Evolutionary conservation across 805 yeast species (phyloP), one percentile per base, ranked within the genome.

Genomic region (Nakazawaea wickerhamii): DNA sequence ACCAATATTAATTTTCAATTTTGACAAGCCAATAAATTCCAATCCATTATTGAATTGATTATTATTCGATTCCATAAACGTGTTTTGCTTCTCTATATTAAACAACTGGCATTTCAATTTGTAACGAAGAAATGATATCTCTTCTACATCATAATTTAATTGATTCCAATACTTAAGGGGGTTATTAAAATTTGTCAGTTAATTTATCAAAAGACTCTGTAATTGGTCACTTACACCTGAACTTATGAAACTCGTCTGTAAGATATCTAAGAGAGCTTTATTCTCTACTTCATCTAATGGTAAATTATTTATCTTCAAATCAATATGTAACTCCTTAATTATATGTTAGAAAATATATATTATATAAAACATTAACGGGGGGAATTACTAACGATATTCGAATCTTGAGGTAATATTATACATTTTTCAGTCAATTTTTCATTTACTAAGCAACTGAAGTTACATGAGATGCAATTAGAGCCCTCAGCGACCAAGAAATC

Each of bases 41-140:
- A 38, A 30, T 2, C 30, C 41, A 15, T 22, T 23, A 23, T 23
- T 31, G 17, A 38, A 38, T 22, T 30, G 41, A 19, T 13, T 27
- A 15, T 30, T 22, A 18, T 38, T 38, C 17, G 41, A 38, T 17
- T 35, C 35, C 14, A 15, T 35, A 30, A 41, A 36, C 6, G 8
- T 22, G 10, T 9, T 11, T 13, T 30, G 30, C 18, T 19, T 35
- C 18, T 41, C 44, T 13, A 30, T 8, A 13, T 15, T 41, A 15
- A 41, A 41, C 15, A 35, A 15, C 2, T 23, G 10, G 26, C 44
- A 41, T 30, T 36, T 41, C 20, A 41, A 25, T 17, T 23, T 41
- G 34, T 36, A 41, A 5, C 17, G 3, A n/a, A 41, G 30, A 3
- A 21, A 19, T 11, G 34, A 3, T 4, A 10, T 22, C 17, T 11